Evolutionary conservation across 768 basidiomycete genomes (phyloP), one percentile per base, ranked within the genome.

Genomic region (Artomyces pyxidatus): DNA sequence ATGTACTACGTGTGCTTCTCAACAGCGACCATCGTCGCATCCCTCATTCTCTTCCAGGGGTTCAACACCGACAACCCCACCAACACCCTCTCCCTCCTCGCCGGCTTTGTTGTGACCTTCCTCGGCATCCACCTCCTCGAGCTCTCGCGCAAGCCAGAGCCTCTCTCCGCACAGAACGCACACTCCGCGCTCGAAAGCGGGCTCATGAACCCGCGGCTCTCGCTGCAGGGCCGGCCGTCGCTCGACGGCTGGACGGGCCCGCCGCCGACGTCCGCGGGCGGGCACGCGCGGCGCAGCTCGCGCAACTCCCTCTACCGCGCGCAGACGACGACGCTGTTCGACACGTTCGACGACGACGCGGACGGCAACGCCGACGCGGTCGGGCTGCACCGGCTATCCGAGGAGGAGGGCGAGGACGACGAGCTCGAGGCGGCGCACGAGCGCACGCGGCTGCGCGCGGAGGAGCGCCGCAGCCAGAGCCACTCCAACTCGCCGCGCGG

Each of bases 1-100:
- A 86, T 96, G 73, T 98, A 98, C 69, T 97, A 93, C 61, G 95
- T 97, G 65, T 85, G 89, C 64, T 99, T 99, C 71, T 90, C 91
- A 16, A 88, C 88, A 2, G 85, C 86, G 4, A 97, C 94, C 41
- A 86, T 95, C 61, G 73, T 96, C 37, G 92, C 96, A 0, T 96
- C 92, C 52, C 77, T 96, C 51, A 95, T 99, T 59, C 78, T 99
- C 53, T 97, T 98, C 77, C 88, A 93, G 72, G 96, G 96, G 0
- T 87, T 98, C 73, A 92, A 97, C 69, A 97, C 91, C 5, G 80
- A 83, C 23, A 82, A 80, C 51, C 83, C 78, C 11, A 76, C 78
- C 21, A 88, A 91, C 63, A 91, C 89, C 27, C 59, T 94, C 26
- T 94, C 92, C 2, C 81, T 99, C 26, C 71, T 98, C 49, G 78